Evolutionary conservation across 1,284 basidiomycete genomes (phyloP), one percentile per base, ranked within the genome.

Genomic region (Puccinia hordei): DNA sequence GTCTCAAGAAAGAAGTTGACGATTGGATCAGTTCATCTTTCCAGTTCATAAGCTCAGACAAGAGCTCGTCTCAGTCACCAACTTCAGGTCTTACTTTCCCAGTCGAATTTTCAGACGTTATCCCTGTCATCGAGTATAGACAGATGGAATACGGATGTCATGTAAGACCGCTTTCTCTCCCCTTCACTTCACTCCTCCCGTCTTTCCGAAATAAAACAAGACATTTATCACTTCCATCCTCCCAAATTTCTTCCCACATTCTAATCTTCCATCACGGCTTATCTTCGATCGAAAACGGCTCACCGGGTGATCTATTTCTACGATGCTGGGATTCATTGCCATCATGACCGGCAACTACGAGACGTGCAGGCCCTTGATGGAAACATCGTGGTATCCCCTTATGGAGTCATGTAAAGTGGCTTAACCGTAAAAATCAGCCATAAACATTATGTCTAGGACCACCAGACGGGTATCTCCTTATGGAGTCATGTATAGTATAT

Each of bases 1-100:
- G 68, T 8, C 46, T 71, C 17, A 46, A 27, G 13, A 71, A 71
- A 53, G 68, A 71, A 17, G 13, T 71, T 8, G 68, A 71, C 51
- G 68, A 71, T 49, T 71, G 68, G 68, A 51, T 71, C 30, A 55
- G 33, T 24, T 71, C 68, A 12, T 71, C 51, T 17, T 71, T 71
- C n/a, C 49, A 33, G 61, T 33, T 35, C 61, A 63, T 35, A 30
- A 46, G 5, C 27, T 55, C 68, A 33, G 10, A 6, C 35, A 27
- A 46, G 33, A 19, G 27, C n/a, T 19, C 68, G 22, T 5, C 46
- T 63, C 44, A 30, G 4, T 9, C 27, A 4, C 22, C 27, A 10
- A 8, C 68, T 8, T 27, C 63, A 2, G 12, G 9, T 17, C n/a
- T 35, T n/a, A 41, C 38, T 9, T 27, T 41, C 41, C 0, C 38